A percentile compares a stretch with the other conserved stretches of the same genome.
Conservation (phyloP, 2,329 filamentous ascomycete species). For the Claviceps maximensis region DNA sequence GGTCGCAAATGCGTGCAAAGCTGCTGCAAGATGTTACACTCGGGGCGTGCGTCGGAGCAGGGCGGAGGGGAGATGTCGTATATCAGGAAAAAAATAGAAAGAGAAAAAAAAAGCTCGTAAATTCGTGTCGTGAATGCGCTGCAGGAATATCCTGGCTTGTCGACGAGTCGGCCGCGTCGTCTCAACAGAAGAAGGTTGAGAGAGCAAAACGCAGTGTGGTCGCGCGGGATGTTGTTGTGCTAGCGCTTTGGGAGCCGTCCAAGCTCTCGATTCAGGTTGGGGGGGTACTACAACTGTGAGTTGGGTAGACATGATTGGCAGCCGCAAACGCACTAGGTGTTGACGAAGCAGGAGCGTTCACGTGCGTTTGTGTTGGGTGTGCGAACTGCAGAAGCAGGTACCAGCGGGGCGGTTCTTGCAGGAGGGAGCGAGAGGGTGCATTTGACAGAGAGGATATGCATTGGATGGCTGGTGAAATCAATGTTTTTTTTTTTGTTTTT, state of each 20-base stretch:
- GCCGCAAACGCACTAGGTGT: background rate
- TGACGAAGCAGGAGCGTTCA: background rate
- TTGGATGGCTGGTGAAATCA: too few species aligned
- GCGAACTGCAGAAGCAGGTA: background rate
- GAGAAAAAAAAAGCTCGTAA: background rate
- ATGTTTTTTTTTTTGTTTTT: too few species aligned
- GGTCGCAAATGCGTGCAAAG: background rate
- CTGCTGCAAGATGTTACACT: background rate
- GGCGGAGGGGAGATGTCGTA: background rate
- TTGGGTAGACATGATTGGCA: conserved; percentile 7
- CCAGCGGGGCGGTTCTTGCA: background rate
- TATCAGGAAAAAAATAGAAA: background rate
- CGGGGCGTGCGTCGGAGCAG: background rate
- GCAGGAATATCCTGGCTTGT: conserved; percentile 4
- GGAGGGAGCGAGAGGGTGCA: too few species aligned
- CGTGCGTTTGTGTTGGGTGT: background rate
- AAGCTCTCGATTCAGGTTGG: background rate
- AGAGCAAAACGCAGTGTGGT: conserved; percentile 3
- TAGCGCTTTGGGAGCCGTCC: background rate
- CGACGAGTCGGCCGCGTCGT: conserved; percentile 3
- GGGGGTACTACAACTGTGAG: background rate
- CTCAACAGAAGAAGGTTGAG: background rate
- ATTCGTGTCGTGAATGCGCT: background rate
- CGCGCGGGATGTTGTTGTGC: conserved; percentile 7
- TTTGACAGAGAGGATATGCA: too few species aligned